Percentiles rank a stretch among this genome's conserved stretches.
phyloP scores from a whole-genome alignment of 2,329 filamentous ascomycete species.

The Colletotrichum orbiculare region DNA sequence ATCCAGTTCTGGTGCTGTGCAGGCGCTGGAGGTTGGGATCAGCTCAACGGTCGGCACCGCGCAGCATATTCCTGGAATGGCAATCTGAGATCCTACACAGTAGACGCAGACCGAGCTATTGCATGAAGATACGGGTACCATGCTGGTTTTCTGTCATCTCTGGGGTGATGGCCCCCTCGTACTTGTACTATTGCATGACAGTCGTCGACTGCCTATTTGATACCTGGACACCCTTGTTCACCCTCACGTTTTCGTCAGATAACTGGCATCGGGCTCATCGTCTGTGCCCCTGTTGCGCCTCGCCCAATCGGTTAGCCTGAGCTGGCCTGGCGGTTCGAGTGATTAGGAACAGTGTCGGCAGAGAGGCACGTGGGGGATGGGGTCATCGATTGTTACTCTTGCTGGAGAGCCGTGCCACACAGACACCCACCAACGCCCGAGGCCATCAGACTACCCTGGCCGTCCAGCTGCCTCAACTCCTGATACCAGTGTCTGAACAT shows the following conservation, averaged over 20 bases:
- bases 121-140: no score
- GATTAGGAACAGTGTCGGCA: constrained; percentile 26
- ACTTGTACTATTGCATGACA: not conserved
- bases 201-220: not conserved
- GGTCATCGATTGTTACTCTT: constrained; percentile 21
- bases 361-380: constrained; percentile 30
- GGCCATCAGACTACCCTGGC: no score
- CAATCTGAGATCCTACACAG: not conserved
- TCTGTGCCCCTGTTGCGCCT: constrained; percentile 7
- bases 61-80: not conserved
- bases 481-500: no score
- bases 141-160: no score
- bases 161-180: no score
- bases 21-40: not conserved
- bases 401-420: constrained; percentile 15
- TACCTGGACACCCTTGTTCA: constrained; percentile 9
- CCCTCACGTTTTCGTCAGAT: constrained; percentile 29
- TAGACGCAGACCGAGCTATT: no score
- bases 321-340: constrained; percentile 5
- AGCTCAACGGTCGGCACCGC: not conserved
- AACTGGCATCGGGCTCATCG: constrained; percentile 10
- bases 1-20: constrained; percentile 11
- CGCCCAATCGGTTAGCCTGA: constrained; percentile 15
- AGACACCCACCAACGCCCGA: constrained; percentile 1
- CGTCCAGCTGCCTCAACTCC: no score